Evolutionary conservation across 2,329 filamentous ascomycete genomes (phyloP).

Genomic region (Fusarium annulatum): DNA sequence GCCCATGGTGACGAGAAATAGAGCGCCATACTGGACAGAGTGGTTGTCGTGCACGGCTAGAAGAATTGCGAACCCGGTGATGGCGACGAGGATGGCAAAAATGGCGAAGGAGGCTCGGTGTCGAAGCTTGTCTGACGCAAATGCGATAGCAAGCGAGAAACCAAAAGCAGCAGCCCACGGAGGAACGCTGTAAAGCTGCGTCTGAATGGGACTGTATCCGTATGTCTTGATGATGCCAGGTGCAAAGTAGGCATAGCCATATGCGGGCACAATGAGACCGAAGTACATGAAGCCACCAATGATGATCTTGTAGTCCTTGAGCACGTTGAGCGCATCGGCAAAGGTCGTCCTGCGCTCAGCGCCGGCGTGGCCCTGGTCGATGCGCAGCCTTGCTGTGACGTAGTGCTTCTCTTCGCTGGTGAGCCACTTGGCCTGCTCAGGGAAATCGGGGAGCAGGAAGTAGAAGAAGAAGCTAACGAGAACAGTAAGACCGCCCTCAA

Average conservation of each 20-base stretch:
- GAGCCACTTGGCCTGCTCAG: conserved; percentile 79
- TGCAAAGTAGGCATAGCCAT: conserved; percentile 82
- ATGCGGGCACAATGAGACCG: conserved; percentile 80
- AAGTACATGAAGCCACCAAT: conserved; percentile 85
- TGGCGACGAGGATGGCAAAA: conserved; percentile 73
- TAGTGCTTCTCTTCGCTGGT: conserved; percentile 74
- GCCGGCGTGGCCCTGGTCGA: conserved; percentile 75
- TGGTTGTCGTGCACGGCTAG: conserved; percentile 76
- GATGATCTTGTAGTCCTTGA: conserved; percentile 80
- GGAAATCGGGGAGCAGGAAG: conserved; percentile 79
- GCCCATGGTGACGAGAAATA: conserved; percentile 85
- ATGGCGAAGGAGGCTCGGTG: conserved; percentile 83
- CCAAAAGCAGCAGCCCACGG: conserved; percentile 77
- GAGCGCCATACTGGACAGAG: conserved; percentile 77
- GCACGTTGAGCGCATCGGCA: conserved; percentile 69
- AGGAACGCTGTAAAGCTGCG: conserved; percentile 68
- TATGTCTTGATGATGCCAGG: conserved; percentile 77
- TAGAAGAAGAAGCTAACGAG: conserved; percentile 71
- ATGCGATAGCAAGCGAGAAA: conserved; percentile 81
- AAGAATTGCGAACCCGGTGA: conserved; percentile 81
- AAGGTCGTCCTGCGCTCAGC: conserved; percentile 70
- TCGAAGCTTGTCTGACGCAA: conserved; percentile 73
- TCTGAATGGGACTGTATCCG: conserved; percentile 68
- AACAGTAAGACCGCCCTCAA: conserved; percentile 76
- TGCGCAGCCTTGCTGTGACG: conserved; percentile 72